Base-by-base conservation (phyloP, 1,139 yeast genomes). In the Saccharomyces pastorianus region DNA sequence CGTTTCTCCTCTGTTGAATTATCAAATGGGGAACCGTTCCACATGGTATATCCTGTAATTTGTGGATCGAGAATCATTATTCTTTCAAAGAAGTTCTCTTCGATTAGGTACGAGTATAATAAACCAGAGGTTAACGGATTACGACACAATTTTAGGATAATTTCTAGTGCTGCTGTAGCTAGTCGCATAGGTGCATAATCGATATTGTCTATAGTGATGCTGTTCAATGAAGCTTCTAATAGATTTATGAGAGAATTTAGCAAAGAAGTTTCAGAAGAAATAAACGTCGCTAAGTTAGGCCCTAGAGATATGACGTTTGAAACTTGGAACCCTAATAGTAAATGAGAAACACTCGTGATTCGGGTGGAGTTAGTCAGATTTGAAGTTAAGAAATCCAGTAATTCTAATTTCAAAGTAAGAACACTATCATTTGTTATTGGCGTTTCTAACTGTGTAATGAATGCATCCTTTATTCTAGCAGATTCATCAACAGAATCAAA, bases 401-500 rank as follows among this genome's bases (percentile, higher is more conserved):
- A 70, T 26, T 78, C 76, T 34, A 79, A 67, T 61, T 88, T 88
- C n/a, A 83, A 64, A 13, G 71, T 72, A 27, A 85, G 68, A 3
- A 72, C 70, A 13, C 68, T 58, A 29, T 59, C 53, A 20, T 59
- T 70, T 34, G 63, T 71, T 50, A 71, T 73, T 53, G 74, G 73
- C 9, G 80, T 62, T 49, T 81, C 85, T 47, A 91, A 71, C 64
- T 88, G 96, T 51, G 81, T 80, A 50, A 88, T 83, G 57, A 90
- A 83, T 0, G 90, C 83, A 61, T 79, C 81, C 59, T 86, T 82
- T 48, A 93, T 86, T 58, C 90, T 79, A 7, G 72, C 64, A 3
- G 75, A 72, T 61, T 90, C 96, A 61, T 86, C 88, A 32, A 87
- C 81, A 14, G 88, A 84, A 63, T 84, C 85, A 52, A 87, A 77